Evolutionary conservation across 371 early-diverging fungal genomes (phyloP).

Genomic region (Mucor sp.): DNA sequence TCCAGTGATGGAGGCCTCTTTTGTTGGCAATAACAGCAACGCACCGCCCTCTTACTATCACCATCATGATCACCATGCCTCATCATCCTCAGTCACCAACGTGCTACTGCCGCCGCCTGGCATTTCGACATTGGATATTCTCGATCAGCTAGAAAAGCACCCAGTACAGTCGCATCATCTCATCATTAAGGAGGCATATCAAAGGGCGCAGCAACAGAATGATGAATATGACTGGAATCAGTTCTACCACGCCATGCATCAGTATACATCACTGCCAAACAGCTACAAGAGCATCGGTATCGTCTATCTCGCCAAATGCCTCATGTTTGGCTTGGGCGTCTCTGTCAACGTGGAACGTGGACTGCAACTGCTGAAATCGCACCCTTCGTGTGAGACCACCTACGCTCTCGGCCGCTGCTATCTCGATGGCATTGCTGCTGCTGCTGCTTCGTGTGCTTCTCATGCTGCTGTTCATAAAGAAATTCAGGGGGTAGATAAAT

Average conservation of each 20-base stretch:
- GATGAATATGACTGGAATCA: conserved; percentile 23
- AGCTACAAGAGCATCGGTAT: conserved; percentile 6
- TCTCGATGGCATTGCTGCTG: conserved; percentile 8
- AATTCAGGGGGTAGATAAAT: conserved; percentile 11
- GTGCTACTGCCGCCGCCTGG: not conserved
- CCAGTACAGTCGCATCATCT: not conserved
- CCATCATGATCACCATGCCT: not conserved
- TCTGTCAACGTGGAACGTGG: conserved; percentile 15
- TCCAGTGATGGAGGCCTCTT: conserved; percentile 2
- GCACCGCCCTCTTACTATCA: not conserved
- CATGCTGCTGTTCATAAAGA: not conserved
- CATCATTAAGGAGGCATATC: conserved; percentile 16
- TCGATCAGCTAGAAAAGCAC: not conserved
- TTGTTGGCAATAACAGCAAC: not conserved
- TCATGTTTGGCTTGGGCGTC: conserved; percentile 22
- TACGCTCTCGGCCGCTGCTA: conserved; percentile 27
- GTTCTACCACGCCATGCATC: conserved; percentile 19
- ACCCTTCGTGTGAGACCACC: conserved; percentile 25
- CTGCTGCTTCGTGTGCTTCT: not conserved
- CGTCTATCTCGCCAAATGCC: conserved; percentile 25
- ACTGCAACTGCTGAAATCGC: conserved; percentile 12
- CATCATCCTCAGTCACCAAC: not conserved
- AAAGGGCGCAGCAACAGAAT: conserved; percentile 22
- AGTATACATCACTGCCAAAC: not conserved
- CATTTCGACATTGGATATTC: not conserved